phyloP scores from a whole-genome alignment of 2,329 filamentous ascomycete genomes.

The Aspergillus neotritici region DNA sequence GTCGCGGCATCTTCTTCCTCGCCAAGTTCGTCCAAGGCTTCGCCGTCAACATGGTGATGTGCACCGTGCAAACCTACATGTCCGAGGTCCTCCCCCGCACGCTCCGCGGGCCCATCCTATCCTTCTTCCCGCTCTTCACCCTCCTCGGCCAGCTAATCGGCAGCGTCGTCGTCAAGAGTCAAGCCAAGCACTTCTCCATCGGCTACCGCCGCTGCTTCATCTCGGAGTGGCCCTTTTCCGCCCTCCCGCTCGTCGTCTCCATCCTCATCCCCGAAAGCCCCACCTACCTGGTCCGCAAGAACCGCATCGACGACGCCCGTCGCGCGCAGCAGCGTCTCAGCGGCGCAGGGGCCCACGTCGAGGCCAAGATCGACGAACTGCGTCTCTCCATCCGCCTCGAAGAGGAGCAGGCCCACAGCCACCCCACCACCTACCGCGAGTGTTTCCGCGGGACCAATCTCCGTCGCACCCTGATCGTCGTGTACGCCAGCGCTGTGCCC shows the following conservation, averaged over 20 bases:
- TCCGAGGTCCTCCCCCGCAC: constrained; percentile 46
- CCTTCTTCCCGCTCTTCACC: constrained; percentile 47
- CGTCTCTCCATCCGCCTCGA: constrained; percentile 46
- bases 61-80: constrained; percentile 45
- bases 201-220: constrained; percentile 28
- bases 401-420: constrained; percentile 36
- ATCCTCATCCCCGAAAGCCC: constrained; percentile 49
- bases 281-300: constrained; percentile 44
- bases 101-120: constrained; percentile 45
- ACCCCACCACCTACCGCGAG: constrained; percentile 23
- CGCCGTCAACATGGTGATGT: constrained; percentile 43
- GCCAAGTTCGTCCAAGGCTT: constrained; percentile 46
- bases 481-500: constrained; percentile 41
- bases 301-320: constrained; percentile 32
- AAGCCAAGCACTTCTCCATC: constrained; percentile 16
- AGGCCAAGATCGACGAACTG: constrained; percentile 25
- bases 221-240: constrained; percentile 27
- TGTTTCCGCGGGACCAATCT: constrained; percentile 22
- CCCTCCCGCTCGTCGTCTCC: constrained; percentile 40
- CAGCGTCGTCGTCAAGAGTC: constrained; percentile 37
- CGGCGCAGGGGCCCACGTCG: constrained; percentile 33
- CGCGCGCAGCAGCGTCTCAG: constrained; percentile 48
- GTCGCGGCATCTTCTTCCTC: constrained; percentile 39
- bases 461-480: constrained; percentile 28
- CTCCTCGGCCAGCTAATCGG: constrained; percentile 47